Conservation (phyloP, 2,329 filamentous ascomycete species). For the Nemania abortiva region DNA sequence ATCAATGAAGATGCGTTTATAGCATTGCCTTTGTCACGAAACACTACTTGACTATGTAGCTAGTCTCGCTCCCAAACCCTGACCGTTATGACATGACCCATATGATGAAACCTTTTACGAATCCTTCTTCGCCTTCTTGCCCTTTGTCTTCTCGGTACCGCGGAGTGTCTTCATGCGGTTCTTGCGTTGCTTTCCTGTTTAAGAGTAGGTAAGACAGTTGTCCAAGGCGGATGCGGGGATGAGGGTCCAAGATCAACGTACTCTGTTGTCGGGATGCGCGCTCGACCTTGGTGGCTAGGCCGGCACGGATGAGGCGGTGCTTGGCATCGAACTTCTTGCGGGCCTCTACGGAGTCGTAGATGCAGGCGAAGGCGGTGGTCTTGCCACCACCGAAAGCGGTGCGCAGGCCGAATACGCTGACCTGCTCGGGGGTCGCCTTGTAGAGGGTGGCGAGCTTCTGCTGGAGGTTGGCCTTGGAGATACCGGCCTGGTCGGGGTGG, state of each 20-base stretch:
- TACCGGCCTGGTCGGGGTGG: slow-evolving; percentile 97
- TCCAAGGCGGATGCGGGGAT: slow-evolving; percentile 22
- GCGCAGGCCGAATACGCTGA: slow-evolving; percentile 97
- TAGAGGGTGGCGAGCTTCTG: slow-evolving; percentile 94
- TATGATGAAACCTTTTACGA: slow-evolving; percentile 47
- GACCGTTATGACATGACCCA: slow-evolving; percentile 41
- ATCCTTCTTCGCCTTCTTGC: slow-evolving; percentile 92
- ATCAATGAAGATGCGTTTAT: slow-evolving; percentile 40
- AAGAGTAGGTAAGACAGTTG: slow-evolving; percentile 29
- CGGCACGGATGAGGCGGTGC: slow-evolving; percentile 96
- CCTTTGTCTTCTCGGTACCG: slow-evolving; percentile 98
- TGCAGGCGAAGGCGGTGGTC: slow-evolving; percentile 93
- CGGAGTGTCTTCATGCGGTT: slow-evolving; percentile 99
- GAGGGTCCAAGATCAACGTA: slow-evolving; percentile 69
- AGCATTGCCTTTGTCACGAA: slow-evolving; percentile 40
- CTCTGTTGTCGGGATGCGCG: slow-evolving; percentile 98
- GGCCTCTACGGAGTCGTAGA: slow-evolving; percentile 98
- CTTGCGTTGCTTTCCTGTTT: slow-evolving; percentile 96
- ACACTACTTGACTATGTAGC: slow-evolving; percentile 40
- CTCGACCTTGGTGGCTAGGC: slow-evolving; percentile 93
- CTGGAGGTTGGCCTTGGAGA: slow-evolving; percentile 99
- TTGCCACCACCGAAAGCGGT: slow-evolving; percentile 99
- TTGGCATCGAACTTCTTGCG: slow-evolving; percentile 99
- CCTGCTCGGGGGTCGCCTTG: slow-evolving; percentile 98
- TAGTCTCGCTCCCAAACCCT: slow-evolving; percentile 38